Conservation (phyloP, 2,329 filamentous ascomycete species). For the Cladosporium sphaerospermum region DNA sequence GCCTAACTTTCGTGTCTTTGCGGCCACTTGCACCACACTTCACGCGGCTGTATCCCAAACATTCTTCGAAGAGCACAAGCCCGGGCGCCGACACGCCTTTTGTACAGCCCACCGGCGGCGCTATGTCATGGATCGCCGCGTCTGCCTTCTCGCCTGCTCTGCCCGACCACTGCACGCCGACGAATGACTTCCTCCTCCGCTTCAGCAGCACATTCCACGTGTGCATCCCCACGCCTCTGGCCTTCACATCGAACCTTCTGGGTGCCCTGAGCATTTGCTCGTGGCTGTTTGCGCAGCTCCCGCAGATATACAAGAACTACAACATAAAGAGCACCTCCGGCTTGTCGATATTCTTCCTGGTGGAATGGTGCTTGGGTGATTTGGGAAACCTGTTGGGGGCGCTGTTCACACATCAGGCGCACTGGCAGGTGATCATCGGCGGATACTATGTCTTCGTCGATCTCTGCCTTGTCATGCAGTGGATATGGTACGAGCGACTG, state of each 20-base stretch:
- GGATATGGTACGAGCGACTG: constrained; percentile 58
- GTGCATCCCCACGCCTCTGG: constrained; percentile 59
- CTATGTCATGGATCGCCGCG: constrained; percentile 8
- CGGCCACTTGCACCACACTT: no score
- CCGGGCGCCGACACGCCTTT: neutral
- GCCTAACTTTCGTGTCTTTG: no score
- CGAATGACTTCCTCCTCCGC: constrained; percentile 49
- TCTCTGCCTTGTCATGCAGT: constrained; percentile 55
- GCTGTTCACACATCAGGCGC: constrained; percentile 57
- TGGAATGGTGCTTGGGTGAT: constrained; percentile 62
- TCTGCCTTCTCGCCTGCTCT: constrained; percentile 26
- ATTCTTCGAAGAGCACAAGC: no score
- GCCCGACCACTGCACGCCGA: constrained; percentile 55
- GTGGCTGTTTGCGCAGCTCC: constrained; percentile 64
- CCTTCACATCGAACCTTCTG: constrained; percentile 54
- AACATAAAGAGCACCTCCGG: constrained; percentile 58
- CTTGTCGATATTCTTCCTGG: constrained; percentile 58
- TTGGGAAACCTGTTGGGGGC: constrained; percentile 57
- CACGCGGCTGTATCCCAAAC: no score
- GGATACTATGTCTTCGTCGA: constrained; percentile 63
- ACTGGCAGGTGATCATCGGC: constrained; percentile 61
- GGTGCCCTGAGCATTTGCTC: constrained; percentile 58
- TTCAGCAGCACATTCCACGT: constrained; percentile 55
- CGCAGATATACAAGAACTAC: constrained; percentile 65
- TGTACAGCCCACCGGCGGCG: neutral